Evolutionary conservation across 2,329 filamentous ascomycete genomes (phyloP).

Genomic region (Dactylellina cionopaga): DNA sequence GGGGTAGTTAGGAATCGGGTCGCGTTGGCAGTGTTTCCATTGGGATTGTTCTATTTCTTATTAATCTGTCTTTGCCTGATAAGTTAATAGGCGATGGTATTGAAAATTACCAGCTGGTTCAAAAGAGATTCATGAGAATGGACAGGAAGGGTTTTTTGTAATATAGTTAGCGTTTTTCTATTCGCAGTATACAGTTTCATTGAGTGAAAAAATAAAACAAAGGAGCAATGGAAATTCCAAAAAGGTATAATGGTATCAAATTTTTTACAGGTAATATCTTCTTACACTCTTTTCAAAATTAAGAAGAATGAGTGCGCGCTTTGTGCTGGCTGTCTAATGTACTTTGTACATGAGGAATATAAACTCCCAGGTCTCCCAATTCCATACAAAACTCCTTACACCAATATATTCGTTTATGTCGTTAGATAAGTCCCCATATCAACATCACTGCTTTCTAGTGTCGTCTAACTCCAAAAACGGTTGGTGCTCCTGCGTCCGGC

Average conservation of each 20-base stretch:
- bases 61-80: slow-evolving; percentile 97
- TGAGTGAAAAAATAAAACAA: background rate
- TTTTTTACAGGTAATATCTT: too few species aligned
- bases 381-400: slow-evolving; percentile 14
- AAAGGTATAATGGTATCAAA: background rate
- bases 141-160: background rate
- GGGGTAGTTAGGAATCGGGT: slow-evolving; percentile 96
- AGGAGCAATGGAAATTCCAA: background rate
- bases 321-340: background rate
- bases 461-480: slow-evolving; percentile 41
- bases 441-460: slow-evolving; percentile 1
- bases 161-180: slow-evolving; percentile 14
- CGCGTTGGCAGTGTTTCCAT: slow-evolving; percentile 89
- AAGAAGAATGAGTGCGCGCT: background rate
- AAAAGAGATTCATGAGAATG: background rate
- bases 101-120: background rate
- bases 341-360: background rate
- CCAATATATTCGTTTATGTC: background rate
- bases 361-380: background rate
- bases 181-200: too few species aligned
- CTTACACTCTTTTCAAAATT: background rate
- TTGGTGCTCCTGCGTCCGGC: slow-evolving; percentile 30
- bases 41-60: slow-evolving; percentile 94
- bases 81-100: slow-evolving; percentile 73
- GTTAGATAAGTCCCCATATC: background rate